phyloP scores from a whole-genome alignment of 805 yeast species.

The Candida maris region DNA sequence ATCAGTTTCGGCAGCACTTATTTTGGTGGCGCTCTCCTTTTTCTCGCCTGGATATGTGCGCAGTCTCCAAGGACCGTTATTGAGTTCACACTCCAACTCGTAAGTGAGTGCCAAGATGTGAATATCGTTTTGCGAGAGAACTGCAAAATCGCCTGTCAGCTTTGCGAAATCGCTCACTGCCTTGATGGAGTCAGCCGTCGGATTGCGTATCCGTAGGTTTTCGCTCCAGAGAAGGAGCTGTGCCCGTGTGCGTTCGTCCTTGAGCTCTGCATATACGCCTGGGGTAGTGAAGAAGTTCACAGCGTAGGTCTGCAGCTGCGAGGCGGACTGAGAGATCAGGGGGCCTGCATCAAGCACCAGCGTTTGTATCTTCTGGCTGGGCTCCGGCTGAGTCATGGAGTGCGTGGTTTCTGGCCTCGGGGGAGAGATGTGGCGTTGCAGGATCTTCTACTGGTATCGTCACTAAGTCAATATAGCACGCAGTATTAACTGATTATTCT shows the following conservation, averaged over 20 bases:
- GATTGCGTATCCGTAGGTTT: constrained; percentile 67
- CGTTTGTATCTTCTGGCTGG: constrained; percentile 39
- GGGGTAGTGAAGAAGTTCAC: constrained; percentile 82
- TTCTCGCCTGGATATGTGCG: constrained; percentile 71
- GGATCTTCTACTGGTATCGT: too few species aligned
- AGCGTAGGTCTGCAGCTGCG: constrained; percentile 69
- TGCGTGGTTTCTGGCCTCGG: too few species aligned
- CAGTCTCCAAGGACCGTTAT: constrained; percentile 66
- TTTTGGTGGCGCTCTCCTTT: constrained; percentile 23
- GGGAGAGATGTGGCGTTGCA: too few species aligned
- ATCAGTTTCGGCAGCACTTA: constrained; percentile 21
- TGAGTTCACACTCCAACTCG: constrained; percentile 73
- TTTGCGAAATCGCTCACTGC: constrained; percentile 74
- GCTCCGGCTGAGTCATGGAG: constrained; percentile 18
- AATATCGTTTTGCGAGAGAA: constrained; percentile 84
- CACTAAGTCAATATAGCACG: too few species aligned
- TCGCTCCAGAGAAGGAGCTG: constrained; percentile 83
- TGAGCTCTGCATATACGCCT: constrained; percentile 81
- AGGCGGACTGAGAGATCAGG: constrained; percentile 77
- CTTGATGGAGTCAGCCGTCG: constrained; percentile 58
- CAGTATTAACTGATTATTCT: too few species aligned
- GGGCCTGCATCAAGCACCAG: constrained; percentile 95
- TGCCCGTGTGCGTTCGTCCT: constrained; percentile 78
- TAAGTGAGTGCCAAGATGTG: constrained; percentile 89
- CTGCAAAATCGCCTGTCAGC: constrained; percentile 87